A percentile compares a stretch with the other conserved stretches of the same genome.
These are phyloP conservation scores for Hansenula sp. DNA, from an alignment of 1,139 yeast species.

Conservation along the genomic window DNA sequence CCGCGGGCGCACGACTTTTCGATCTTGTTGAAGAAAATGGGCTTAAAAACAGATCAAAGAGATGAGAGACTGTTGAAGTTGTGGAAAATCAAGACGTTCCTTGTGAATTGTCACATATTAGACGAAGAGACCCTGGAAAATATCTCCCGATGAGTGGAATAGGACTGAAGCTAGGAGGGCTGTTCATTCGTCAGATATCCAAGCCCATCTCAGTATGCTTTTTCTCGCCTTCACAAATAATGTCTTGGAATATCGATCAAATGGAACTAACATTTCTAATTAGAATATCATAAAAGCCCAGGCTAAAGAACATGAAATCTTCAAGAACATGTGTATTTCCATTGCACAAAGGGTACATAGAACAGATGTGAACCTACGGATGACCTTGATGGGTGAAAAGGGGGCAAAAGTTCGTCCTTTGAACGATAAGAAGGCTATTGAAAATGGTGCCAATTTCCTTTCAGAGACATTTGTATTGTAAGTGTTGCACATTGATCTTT, in stretches of 20 bases:
- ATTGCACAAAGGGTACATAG: constrained; percentile 75
- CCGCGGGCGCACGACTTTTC: no score
- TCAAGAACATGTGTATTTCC: constrained; percentile 57
- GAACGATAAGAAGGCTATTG: constrained; percentile 81
- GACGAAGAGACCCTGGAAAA: no score
- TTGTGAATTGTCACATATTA: no score
- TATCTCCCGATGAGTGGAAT: constrained; percentile 38
- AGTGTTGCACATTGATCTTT: constrained; percentile 3
- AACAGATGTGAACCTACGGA: constrained; percentile 60
- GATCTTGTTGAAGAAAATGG: no score
- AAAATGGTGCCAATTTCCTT: constrained; percentile 75
- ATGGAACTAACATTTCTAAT: background rate
- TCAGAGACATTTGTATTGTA: constrained; percentile 72
- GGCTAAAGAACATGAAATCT: constrained; percentile 70
- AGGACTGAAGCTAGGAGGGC: constrained; percentile 72
- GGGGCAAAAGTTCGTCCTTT: constrained; percentile 63
- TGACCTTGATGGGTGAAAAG: constrained; percentile 60
- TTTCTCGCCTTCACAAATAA: no score
- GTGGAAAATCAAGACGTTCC: no score
- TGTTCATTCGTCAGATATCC: constrained; percentile 73
- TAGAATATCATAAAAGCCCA: constrained; percentile 52
- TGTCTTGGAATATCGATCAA: no score
- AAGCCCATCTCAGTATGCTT: constrained; percentile 75
- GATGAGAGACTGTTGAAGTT: no score
- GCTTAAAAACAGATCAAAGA: no score